Evolutionary conservation across 2,329 filamentous ascomycete species (phyloP), one percentile per base, ranked within the genome.

Genomic region (Neurospora sp.): DNA sequence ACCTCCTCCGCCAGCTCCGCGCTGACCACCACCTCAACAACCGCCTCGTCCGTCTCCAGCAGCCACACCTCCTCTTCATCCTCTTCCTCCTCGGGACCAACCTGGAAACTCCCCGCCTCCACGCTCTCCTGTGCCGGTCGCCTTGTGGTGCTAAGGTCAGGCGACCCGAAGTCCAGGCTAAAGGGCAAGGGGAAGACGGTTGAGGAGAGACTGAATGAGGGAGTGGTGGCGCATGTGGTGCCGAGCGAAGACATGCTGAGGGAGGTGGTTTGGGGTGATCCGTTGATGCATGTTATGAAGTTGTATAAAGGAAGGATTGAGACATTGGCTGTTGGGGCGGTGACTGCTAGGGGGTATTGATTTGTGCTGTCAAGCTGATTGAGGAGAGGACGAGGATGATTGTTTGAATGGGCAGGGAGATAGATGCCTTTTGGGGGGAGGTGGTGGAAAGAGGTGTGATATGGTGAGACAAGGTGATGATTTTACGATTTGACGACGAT

Each of bases 241-340:
- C 2, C 28, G 13, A 86, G 82, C 0, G 91, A 96, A 73, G 86
- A 90, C 62, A 83, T 91, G 76, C 79, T 97, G 68, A 82, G 90
- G 33, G 85, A 83, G 1, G 85, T 93, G 0, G 83, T 97, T 4
- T 97, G 93, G 86, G 93, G 93, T 0, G 93, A 97, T 77, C 91
- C 92, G 0, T 82, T 93, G 62, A 91, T 89, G 77, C 93, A 96
- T 80, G 84, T 89, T 74, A 96, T 97, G 93, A 87, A 83, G 71
- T 77, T 96, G 23, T 97, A 97, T 79, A 87, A 87, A 15, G 86
- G 84, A 23, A 82, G 93, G 68, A 86, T 96, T 66, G 90, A 96
- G 78, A 81, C 83, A 4, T 79, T 97, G 69, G 91, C 91, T 11
- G 88, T 90, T 1, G 87, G 85, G 70, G 91, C 90, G 11, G 88